phyloP scores from a whole-genome alignment of 1,139 yeast genomes.

The Meyerozyma guilliermondii region DNA sequence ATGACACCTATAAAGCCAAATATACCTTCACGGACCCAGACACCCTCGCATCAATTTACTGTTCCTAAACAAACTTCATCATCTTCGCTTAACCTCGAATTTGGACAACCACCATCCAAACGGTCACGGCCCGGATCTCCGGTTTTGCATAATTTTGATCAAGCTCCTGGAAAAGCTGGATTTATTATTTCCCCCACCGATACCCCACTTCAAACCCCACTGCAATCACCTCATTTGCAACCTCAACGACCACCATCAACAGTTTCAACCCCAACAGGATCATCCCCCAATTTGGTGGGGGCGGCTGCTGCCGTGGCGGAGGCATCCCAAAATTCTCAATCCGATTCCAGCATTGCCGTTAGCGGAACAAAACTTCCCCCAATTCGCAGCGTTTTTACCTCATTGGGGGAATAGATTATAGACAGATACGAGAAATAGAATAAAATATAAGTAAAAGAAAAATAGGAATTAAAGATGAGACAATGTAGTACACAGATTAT shows the following conservation, averaged over 20 bases:
- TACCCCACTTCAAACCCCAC: constrained; percentile 42
- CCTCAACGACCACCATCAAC: constrained; percentile 13
- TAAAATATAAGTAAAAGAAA: no score
- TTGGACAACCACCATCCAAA: constrained; percentile 19
- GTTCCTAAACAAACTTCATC: constrained; percentile 20
- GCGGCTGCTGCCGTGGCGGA: constrained; percentile 3
- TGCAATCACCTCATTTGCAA: constrained; percentile 37
- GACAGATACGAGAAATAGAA: neutral
- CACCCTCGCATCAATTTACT: constrained; percentile 2
- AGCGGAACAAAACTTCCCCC: constrained; percentile 43
- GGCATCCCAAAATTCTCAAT: neutral
- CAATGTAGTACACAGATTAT: no score
- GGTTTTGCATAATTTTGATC: constrained; percentile 7
- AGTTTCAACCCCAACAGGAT: neutral
- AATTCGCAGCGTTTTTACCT: constrained; percentile 31
- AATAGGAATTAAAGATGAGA: no score
- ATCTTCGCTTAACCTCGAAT: constrained; percentile 26
- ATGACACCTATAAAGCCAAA: constrained; percentile 37
- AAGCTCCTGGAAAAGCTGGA: constrained; percentile 7
- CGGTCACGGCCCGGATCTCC: constrained; percentile 43
- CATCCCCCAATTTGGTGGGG: neutral
- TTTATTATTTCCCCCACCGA: constrained; percentile 29
- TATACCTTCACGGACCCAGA: constrained; percentile 6
- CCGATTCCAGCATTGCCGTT: constrained; percentile 29
- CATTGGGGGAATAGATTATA: neutral